phyloP scores from a whole-genome alignment of 2,329 filamentous ascomycete genomes.

The Hypoxylon sp. region DNA sequence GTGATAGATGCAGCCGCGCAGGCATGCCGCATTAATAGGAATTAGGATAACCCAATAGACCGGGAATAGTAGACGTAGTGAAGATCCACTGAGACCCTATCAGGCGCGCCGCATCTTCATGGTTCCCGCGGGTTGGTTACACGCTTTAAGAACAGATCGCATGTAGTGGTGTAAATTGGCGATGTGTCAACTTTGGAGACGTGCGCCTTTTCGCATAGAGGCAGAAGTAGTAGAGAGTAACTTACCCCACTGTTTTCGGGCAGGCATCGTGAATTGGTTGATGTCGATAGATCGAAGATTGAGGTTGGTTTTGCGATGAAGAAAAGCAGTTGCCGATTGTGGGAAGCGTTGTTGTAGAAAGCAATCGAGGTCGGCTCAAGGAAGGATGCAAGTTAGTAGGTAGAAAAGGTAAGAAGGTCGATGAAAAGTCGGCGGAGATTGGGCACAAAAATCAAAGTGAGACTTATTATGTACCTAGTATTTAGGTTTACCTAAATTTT shows the following conservation, averaged over 20 bases:
- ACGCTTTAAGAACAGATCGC: slow-evolving; percentile 28
- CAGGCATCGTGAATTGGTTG: slow-evolving; percentile 53
- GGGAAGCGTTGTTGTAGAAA: slow-evolving; percentile 16
- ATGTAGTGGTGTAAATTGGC: slow-evolving; percentile 33
- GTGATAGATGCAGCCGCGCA: slow-evolving; percentile 34
- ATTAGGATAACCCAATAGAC: slow-evolving; percentile 37
- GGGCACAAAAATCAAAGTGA: slow-evolving; percentile 37
- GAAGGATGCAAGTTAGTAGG: slow-evolving; percentile 2
- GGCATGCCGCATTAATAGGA: slow-evolving; percentile 36
- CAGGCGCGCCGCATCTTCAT: slow-evolving; percentile 15
- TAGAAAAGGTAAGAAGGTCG: slow-evolving; percentile 18
- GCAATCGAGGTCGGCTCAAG: slow-evolving; percentile 26
- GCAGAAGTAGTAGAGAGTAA: slow-evolving; percentile 44
- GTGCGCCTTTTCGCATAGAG: slow-evolving; percentile 40
- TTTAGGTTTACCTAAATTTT: slow-evolving; percentile 42
- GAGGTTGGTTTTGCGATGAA: background rate
- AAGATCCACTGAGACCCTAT: slow-evolving; percentile 41
- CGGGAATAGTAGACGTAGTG: slow-evolving; percentile 22
- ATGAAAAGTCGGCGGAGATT: slow-evolving; percentile 28
- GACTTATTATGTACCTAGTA: slow-evolving; percentile 25
- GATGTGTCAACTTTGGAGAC: slow-evolving; percentile 41
- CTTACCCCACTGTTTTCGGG: slow-evolving; percentile 60
- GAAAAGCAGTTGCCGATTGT: slow-evolving; percentile 11
- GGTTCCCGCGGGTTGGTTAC: slow-evolving; percentile 17
- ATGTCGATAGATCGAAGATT: slow-evolving; percentile 7